Evolutionary conservation across 352 stramenopile genomes (phyloP), one percentile per base, ranked within the genome.

Genomic region (Pythium coloratum): DNA sequence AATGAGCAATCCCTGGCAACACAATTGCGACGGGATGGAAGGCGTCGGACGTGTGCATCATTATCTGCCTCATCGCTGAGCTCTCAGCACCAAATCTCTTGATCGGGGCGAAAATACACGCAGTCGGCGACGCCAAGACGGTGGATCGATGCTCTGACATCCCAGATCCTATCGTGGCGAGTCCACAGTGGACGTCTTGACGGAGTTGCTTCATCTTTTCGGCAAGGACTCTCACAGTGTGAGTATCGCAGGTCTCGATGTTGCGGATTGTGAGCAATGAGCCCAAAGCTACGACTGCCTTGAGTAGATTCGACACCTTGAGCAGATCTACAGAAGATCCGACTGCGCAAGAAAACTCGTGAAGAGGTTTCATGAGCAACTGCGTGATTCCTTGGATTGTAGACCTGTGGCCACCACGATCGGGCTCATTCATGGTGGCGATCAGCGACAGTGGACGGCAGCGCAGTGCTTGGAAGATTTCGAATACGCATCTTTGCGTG

Each of bases 401-500:
- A 9, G 61, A 38, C 6, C 18, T 3, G 12, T 66, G 60, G 3
- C 65, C 62, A 20, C 67, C 54, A 33, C 33, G 26, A 8, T 44
- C 32, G n/a, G 54, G 26, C 18, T 47, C 8, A 38, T 59, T 62
- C 8, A 64, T 30, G 7, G 77, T 71, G 10, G 72, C 55, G 18
- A 76, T 30, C 1, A 89, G 55, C 18, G 75, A 58, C 18, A 80
- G 53, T 34, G 75, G 64, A 10, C 72, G 58, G 32, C 67, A 59
- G 32, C 63, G 79, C 50, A 88, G 34, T 3, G 77, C 78, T 40
- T 64, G 76, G 18, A 83, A 76, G 1, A 91, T 67, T 6, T 77
- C 73, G 38, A 80, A 91, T 7, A 64, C 59, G 53, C 82, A 89
- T 2, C 80, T 69, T 24, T 89, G 64, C 0, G 80, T 82, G n/a